These are phyloP conservation scores for Stephania japonica DNA, from an alignment of 164 flowering plant species.

Conservation along the genomic window DNA sequence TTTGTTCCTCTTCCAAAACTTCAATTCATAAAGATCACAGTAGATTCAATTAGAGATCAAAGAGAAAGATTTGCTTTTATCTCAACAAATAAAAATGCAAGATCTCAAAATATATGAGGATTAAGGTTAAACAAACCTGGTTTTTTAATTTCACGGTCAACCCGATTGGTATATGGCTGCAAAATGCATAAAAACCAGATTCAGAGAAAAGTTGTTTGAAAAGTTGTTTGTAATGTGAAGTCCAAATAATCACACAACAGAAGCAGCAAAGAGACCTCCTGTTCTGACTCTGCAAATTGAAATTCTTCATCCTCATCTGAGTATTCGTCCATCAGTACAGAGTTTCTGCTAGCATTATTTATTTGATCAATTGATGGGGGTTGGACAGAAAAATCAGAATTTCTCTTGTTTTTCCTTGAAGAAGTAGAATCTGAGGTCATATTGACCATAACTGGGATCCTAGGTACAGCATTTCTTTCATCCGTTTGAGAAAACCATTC, in stretches of 20 bases:
- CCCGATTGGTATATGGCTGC: conserved; percentile 40
- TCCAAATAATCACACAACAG: conserved; percentile 3
- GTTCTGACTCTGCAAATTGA: conserved; percentile 64
- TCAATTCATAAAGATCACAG: conserved; percentile 14
- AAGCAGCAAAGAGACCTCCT: conserved; percentile 48
- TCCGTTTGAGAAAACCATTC: conserved; percentile 96
- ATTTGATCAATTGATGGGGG: conserved; percentile 51
- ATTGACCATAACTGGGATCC: conserved; percentile 93
- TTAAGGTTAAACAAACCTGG: conserved; percentile 41
- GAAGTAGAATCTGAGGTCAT: conserved; percentile 67
- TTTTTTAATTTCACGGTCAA: conserved; percentile 46
- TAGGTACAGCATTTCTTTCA: conserved; percentile 63
- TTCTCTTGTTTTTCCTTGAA: conserved; percentile 45
- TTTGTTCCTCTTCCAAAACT: conserved; percentile 65
- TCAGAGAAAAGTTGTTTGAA: conserved; percentile 8
- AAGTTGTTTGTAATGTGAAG: neutral
- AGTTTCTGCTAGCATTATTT: conserved; percentile 54
- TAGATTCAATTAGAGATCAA: conserved; percentile 3
- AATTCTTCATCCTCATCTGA: conserved; percentile 96
- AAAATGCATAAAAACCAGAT: conserved; percentile 14
- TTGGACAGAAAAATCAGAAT: conserved; percentile 34
- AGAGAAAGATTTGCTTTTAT: neutral
- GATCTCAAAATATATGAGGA: neutral
- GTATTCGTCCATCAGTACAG: conserved; percentile 74
- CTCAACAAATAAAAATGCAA: neutral